Evolutionary conservation across 2,329 filamentous ascomycete genomes (phyloP), one percentile per base, ranked within the genome.

Genomic region (Xenosphaeropsis pyriputrescens): DNA sequence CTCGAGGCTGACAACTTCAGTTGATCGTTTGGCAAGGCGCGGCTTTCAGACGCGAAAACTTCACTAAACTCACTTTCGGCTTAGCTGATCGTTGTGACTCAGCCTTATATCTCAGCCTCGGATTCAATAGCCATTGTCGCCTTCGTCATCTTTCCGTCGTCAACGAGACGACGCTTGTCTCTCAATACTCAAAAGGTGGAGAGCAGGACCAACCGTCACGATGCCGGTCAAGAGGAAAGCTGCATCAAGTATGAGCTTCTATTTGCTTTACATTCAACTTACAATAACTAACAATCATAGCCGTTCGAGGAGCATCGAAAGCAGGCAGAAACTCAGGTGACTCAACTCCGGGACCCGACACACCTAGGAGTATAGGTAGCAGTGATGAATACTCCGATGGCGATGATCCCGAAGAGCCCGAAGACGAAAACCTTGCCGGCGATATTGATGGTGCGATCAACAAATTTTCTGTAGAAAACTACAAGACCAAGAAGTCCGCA

Each of bases 221-320:
- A 85, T 85, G 80, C 72, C 79, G 45, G 65, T 69, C 14, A 85
- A 85, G 62, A 70, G 79, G 53, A 85, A 85, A 62, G 79, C 79
- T 43, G 50, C 62, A 47, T 60, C 64, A 38, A 64, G 64, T 67
- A 63, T 57, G 58, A 40, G 46, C 47, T 47, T 48, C 44, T 39
- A 15, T 41, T 44, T 50, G 45, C 47, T 52, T 37, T 42, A 46
- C 34, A 36, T 34, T 32, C 38, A 34, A 29, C 42, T 40, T 39
- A 46, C 47, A 38, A 43, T 52, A 39, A 56, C 56, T 59, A 49
- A 59, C 56, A 42, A 41, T 52, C 55, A 42, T 49, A 54, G 63
- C 60, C 48, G 61, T 62, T 40, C 58, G 63, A 40, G 67, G 63
- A 38, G 58, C 60, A 30, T 53, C 62, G 18, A 79, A 79, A 57